A percentile compares a stretch with the other conserved stretches of the same genome.
Conservation (phyloP, 2,329 filamentous ascomycete genomes). For the Chrysosporium queenslandicum region DNA sequence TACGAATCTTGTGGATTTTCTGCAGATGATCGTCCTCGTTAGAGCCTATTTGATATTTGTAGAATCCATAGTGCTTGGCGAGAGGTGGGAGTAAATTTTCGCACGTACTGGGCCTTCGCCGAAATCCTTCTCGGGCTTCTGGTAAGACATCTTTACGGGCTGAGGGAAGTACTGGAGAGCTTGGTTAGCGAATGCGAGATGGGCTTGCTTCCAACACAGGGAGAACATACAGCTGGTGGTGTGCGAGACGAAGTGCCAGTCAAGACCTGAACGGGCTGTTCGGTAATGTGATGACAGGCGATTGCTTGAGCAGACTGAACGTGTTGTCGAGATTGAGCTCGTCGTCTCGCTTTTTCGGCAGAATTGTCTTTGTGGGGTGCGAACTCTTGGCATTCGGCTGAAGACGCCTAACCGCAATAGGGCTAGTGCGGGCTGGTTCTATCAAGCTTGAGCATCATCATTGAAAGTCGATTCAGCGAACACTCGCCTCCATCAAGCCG, state of each 20-base stretch:
- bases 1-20: conserved; percentile 97
- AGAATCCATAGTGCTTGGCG: no score
- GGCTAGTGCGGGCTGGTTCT: neutral
- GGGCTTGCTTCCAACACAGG: neutral
- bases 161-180: neutral
- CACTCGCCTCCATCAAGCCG: no score
- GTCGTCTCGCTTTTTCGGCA: neutral
- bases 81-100: no score
- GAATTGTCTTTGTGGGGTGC: neutral
- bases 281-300: conserved; percentile 71
- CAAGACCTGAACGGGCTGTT: conserved; percentile 70
- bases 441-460: neutral
- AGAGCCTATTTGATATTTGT: no score
- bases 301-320: neutral
- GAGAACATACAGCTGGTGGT: neutral
- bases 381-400: conserved; percentile 6
- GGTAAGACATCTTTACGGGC: conserved; percentile 68
- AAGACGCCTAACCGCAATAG: neutral
- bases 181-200: neutral
- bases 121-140: conserved; percentile 91
- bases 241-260: conserved; percentile 42
- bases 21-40: conserved; percentile 23
- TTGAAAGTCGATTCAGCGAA: no score
- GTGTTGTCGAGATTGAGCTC: neutral
- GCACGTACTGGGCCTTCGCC: conserved; percentile 69